Base-by-base conservation (phyloP, 164 flowering plant genomes). In the Umbellularia californica region DNA sequence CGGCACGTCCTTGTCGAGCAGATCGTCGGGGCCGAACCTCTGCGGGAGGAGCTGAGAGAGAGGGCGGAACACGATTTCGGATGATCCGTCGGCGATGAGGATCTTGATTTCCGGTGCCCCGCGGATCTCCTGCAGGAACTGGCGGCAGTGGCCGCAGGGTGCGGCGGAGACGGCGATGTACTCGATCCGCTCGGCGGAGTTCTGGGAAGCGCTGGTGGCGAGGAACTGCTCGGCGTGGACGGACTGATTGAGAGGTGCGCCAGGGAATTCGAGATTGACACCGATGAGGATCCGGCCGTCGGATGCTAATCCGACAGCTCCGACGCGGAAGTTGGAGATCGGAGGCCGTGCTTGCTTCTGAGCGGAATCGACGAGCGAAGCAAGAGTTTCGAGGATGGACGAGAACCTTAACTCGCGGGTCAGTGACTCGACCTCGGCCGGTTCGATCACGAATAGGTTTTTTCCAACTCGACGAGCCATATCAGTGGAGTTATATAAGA, bases 91-190 rank as follows among this genome's bases (percentile, higher is more conserved):
- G 3, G 86, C 74, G 72, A 91, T 79, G 60, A 81, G 77, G 84
- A 95, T 79, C 20, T 83, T 77, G 79, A 89, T 85, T 12, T 84
- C 80, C 5, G 85, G 66, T 11, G 89, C 89, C 55, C 75, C 72
- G 19, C 95, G 88, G 64, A 95, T 78, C 73, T 93, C 99, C 73
- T 95, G 99, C 58, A 95, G 65, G 81, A 95, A 95, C 73, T 95
- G 99, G 58, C 99, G 94, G 87, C 98, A 95, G 83, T 95, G 98
- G 82, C 99, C 99, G 80, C 99, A 95, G 23, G 99, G 99, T 75
- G 94, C 88, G 74, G 90, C 73, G 70, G 98, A 93, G 77, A 92
- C 96, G 76, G 94, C 98, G 77, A 93, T 25, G 86, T 72, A 73
- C 0, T 65, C 35, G 76, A 95, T 80, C 3, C 35, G 47, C 62